phyloP scores from a whole-genome alignment of 176 grass and related monocot species.

The Eragrostis curvula region DNA sequence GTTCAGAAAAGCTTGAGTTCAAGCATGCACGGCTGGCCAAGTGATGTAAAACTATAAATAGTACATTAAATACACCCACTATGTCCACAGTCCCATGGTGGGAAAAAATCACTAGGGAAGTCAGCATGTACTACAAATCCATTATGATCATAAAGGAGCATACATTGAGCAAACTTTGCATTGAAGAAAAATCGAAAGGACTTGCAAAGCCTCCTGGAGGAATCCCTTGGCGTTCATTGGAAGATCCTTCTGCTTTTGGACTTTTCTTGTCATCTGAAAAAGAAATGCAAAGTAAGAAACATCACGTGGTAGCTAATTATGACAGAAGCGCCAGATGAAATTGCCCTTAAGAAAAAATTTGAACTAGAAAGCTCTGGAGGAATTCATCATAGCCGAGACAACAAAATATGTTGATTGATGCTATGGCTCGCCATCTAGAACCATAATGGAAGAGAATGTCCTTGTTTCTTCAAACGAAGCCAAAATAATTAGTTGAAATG shows the following conservation, averaged over 20 bases:
- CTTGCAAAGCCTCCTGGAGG: conserved; percentile 50
- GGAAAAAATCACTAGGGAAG: not conserved
- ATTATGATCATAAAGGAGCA: conserved; percentile 11
- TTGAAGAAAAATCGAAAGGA: conserved; percentile 82
- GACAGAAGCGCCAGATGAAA: conserved; percentile 17
- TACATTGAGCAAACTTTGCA: conserved; percentile 87
- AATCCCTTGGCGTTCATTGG: conserved; percentile 44
- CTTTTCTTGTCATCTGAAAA: conserved; percentile 65
- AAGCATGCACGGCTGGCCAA: conserved; percentile 9
- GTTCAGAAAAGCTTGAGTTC: conserved; percentile 24
- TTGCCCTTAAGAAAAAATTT: not conserved
- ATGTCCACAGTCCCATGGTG: not conserved
- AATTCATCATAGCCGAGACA: conserved; percentile 5
- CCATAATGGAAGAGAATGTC: not conserved
- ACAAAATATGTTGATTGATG: not conserved
- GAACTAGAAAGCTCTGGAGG: not conserved
- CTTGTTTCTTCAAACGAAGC: not conserved
- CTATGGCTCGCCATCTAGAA: not conserved
- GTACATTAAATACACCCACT: not conserved
- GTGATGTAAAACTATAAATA: conserved; percentile 15
- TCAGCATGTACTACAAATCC: not conserved
- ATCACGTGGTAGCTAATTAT: not conserved
- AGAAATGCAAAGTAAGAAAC: conserved; percentile 12
- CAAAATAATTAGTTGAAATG: not conserved
- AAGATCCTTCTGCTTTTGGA: conserved; percentile 65